These are phyloP conservation scores for Linnemannia zychae DNA, from an alignment of 192 early-diverging fungal genomes.

Conservation along the genomic window DNA sequence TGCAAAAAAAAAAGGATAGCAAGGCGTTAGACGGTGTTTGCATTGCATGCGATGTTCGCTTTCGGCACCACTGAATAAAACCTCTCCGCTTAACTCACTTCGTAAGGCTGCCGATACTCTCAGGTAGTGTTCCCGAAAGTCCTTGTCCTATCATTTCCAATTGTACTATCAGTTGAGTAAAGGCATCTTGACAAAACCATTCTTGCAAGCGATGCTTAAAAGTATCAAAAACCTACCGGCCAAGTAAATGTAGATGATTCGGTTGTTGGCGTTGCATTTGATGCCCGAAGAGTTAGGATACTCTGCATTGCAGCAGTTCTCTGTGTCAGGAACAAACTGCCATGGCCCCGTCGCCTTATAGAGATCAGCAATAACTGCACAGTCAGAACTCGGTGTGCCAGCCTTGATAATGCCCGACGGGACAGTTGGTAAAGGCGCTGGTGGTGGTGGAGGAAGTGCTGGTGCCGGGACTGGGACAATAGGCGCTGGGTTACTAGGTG, in stretches of 20 bases:
- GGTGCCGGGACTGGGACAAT: background rate
- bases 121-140: constrained; percentile 30
- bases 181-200: too few species aligned
- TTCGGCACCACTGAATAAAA: background rate
- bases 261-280: constrained; percentile 39
- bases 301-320: constrained; percentile 50
- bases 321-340: constrained; percentile 49
- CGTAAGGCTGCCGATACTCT: constrained; percentile 30
- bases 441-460: background rate
- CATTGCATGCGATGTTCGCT: too few species aligned
- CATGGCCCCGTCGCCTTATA: constrained; percentile 51
- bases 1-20: background rate
- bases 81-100: background rate
- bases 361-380: constrained; percentile 29
- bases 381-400: constrained; percentile 38
- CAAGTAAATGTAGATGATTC: constrained; percentile 45
- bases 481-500: background rate
- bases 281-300: constrained; percentile 38
- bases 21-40: background rate
- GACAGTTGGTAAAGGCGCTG: background rate
- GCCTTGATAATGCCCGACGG: constrained; percentile 30
- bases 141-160: constrained; percentile 31
- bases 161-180: background rate
- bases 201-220: too few species aligned
- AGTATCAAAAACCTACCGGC: constrained; percentile 17